Base-by-base conservation (phyloP, 495 filamentous ascomycete genomes). In the Tirmania nivea region DNA sequence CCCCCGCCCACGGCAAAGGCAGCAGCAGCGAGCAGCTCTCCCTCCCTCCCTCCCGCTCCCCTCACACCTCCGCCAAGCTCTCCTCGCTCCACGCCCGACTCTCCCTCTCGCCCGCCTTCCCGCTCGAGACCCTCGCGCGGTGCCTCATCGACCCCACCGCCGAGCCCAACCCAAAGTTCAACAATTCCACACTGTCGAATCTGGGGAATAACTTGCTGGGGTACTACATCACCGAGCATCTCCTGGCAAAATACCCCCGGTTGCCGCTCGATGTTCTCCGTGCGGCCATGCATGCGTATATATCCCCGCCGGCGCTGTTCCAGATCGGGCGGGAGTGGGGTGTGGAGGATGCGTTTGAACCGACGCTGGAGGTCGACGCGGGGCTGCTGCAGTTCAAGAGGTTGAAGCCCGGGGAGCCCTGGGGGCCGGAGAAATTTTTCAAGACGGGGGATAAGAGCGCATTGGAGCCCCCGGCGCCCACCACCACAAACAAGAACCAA, bases 1-100 rank as follows among this genome's bases (percentile, higher is more conserved):
- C 48, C 48, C 21, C 48, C 48, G n/a, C 12, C 48, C 14, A 25
- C 4, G 4, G 20, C 48, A 17, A 19, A 3, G 11, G 48, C 48
- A 50, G 48, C 48, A 50, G 3, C 48, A 17, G 48, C n/a, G 10
- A 50, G 48, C 48, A 17, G 9, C 48, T 25, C 48, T 3, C 14
- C 83, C 55, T 87, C 83, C 62, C 86, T 81, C 58, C 75, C 73
- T 54, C 76, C 80, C 55, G 70, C 75, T 58, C 71, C 71, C 57
- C 87, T n/a, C 66, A 72, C 52, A 63, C 69, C 55, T 95, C 90
- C 52, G 80, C 89, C 54, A 94, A 94, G 71, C 83, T 97, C 62
- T 78, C 88, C 57, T 86, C 90, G 54, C 79, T 97, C 35, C 88
- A 94, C 68, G 82, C 87, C 63, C 87, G 90, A 62, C 80, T 97